Evolutionary conservation across 208 protist genomes (phyloP), one percentile per base, ranked within the genome.

Genomic region (Crithidia expoeki): DNA sequence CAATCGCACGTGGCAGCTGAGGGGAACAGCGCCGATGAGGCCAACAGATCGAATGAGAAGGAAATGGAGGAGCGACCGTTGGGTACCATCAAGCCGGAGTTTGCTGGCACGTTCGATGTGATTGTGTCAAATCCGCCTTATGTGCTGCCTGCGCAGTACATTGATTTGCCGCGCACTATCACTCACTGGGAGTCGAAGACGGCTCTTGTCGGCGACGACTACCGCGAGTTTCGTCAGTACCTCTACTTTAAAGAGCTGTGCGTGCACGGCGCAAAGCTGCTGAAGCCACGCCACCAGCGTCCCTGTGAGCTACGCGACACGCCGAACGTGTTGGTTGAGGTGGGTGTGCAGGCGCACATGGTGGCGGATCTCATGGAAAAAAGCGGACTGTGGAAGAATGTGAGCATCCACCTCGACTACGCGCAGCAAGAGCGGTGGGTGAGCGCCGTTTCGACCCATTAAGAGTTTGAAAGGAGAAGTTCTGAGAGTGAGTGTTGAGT

Each of bases 51-150:
- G 9, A 33, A 40, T 38, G 40, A 12, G 27, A 60, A 11, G 42
- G 42, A 7, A 1, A 14, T n/a, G 7, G 34, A n/a, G 28, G 72
- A 79, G n/a, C 59, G 60, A 14, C 60, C 56, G 12, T n/a, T 71
- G 2, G 47, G 73, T 36, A 65, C 50, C 0, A 28, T 73, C 9
- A 46, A 33, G 38, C 27, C 33, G 16, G 32, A 36, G 52, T 68
- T 81, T 56, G 50, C 44, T 2, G 80, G 71, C 47, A 84, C 74
- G 9, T 94, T 94, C 74, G 92, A 96, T 55, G 61, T 91, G 42
- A 73, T 96, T 28, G 88, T 96, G 1, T 85, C 80, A n/a, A 96
- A 94, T 75, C 92, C 92, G 27, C 92, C 92, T 4, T 96, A 96
- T 66, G 76, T 95, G 6, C 60, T 94, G 49, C 89, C 89, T 2